These are phyloP conservation scores for Arctostaphylos glauca DNA, from an alignment of 148 eudicot species.

Conservation along the genomic window DNA sequence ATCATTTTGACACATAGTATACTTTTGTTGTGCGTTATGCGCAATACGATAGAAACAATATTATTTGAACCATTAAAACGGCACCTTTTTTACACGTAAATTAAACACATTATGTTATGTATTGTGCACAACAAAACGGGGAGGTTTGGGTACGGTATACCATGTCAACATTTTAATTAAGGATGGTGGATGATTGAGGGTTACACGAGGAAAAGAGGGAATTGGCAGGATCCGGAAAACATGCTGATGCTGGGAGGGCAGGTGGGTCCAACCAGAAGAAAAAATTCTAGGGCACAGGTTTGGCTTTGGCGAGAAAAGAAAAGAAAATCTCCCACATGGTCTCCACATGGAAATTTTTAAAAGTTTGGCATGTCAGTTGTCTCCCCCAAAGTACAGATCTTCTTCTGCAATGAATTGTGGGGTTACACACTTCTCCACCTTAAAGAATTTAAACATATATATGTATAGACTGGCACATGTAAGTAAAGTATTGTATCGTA, in stretches of 20 bases:
- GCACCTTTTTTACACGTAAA: no score
- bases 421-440: background rate
- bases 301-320: background rate
- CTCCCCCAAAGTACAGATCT: constrained; percentile 12
- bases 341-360: constrained; percentile 28
- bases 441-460: background rate
- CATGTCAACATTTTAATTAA: background rate
- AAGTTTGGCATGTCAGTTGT: constrained; percentile 19
- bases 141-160: no score
- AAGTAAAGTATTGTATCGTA: no score
- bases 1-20: no score
- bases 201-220: background rate
- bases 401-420: constrained; percentile 13
- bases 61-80: no score
- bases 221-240: constrained; percentile 48
- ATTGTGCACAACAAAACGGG: no score
- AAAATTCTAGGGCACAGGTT: constrained; percentile 7
- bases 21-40: no score
- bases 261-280: constrained; percentile 18
- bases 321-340: constrained; percentile 21
- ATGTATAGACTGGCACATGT: no score
- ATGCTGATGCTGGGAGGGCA: constrained; percentile 18
- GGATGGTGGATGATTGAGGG: background rate
- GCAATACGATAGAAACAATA: no score
- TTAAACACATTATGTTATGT: no score